Conservation (phyloP, 805 yeast species). For the Saccharomycopsis javanensis region DNA sequence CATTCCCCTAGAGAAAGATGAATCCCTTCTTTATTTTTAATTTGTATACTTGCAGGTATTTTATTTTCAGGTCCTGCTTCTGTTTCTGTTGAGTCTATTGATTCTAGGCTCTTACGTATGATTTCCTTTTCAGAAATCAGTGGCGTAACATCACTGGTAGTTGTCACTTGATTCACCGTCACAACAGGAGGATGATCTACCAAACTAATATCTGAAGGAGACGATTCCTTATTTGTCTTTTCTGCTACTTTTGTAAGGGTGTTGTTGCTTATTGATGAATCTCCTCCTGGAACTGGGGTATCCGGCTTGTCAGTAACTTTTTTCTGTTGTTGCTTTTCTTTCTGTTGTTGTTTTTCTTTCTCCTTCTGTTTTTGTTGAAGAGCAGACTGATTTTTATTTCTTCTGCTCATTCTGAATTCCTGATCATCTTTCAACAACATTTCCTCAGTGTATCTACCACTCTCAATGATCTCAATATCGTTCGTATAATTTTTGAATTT, state of each 20-base stretch:
- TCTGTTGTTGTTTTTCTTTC: neutral
- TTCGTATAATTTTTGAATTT: constrained; percentile 10
- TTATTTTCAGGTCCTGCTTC: neutral
- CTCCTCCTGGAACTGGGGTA: neutral
- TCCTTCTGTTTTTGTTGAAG: neutral
- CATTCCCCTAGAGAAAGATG: too few species aligned
- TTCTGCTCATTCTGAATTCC: constrained; percentile 9
- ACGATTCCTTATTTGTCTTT: neutral
- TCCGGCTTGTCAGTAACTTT: neutral
- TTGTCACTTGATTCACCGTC: neutral
- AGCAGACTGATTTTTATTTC: neutral
- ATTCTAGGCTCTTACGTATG: neutral
- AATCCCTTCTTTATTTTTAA: too few species aligned
- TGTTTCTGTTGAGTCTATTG: neutral
- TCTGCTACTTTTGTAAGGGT: neutral
- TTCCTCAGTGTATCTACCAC: constrained; percentile 15
- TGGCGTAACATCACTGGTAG: neutral
- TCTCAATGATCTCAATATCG: constrained; percentile 14
- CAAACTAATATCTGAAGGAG: neutral
- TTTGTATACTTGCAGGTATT: too few species aligned
- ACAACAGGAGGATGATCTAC: neutral
- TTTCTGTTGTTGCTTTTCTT: neutral
- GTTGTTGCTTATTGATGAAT: neutral
- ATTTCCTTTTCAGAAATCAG: neutral
- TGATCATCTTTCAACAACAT: constrained; percentile 15